Percentiles rank a stretch among this genome's conserved stretches.
Conservation (phyloP, 2,329 filamentous ascomycete species). For the Orbilia brochopaga region DNA sequence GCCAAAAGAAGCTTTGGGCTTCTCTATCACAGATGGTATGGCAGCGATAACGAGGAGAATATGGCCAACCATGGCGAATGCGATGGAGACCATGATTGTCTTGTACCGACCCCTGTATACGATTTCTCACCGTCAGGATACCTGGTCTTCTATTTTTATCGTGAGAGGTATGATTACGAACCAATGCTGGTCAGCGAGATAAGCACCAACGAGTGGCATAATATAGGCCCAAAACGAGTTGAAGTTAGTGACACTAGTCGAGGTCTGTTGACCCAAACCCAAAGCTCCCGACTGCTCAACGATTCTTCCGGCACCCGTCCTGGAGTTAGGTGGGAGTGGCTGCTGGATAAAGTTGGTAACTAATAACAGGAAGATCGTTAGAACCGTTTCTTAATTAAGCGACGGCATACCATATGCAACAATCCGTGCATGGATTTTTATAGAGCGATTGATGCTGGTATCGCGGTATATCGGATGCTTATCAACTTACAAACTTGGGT, state of each 20-base stretch:
- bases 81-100: constrained; percentile 64
- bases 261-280: constrained; percentile 66
- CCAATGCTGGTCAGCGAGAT: constrained; percentile 40
- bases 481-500: constrained; percentile 67
- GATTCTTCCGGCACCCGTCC: constrained; percentile 63
- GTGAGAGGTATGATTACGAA: constrained; percentile 57
- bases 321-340: constrained; percentile 64
- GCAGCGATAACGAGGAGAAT: constrained; percentile 63
- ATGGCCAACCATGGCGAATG: constrained; percentile 63
- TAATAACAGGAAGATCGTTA: too few relatives aligned
- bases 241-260: constrained; percentile 63
- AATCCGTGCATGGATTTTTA: neutral
- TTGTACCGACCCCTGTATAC: constrained; percentile 67
- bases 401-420: too few relatives aligned
- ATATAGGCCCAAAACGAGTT: constrained; percentile 67
- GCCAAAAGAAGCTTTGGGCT: constrained; percentile 60
- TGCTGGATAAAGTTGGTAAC: constrained; percentile 69
- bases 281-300: constrained; percentile 63
- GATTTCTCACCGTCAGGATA: neutral
- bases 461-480: constrained; percentile 1
- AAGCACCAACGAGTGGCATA: constrained; percentile 60
- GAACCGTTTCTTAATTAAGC: too few relatives aligned
- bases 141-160: constrained; percentile 55
- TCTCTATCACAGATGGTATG: constrained; percentile 59
- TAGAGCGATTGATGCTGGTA: neutral